A percentile compares a stretch with the other conserved stretches of the same genome.
Evolutionary conservation across 1,284 basidiomycete species (phyloP).

Genomic region (Heterobasidion parviporum): DNA sequence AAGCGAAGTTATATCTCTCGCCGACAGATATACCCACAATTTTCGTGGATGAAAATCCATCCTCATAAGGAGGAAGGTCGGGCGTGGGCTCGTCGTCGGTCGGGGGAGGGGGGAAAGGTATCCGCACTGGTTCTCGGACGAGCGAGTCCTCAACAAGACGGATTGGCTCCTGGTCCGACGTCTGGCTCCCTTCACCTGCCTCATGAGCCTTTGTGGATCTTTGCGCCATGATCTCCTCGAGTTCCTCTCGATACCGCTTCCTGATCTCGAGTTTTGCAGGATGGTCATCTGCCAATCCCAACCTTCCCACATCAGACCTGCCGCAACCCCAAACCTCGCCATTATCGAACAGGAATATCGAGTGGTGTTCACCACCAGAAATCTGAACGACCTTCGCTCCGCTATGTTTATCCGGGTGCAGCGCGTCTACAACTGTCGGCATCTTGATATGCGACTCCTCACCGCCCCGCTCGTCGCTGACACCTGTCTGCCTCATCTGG

Average conservation of each 20-base stretch:
- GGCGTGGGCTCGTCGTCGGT: background rate
- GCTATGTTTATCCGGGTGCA: background rate
- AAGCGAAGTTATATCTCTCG: background rate
- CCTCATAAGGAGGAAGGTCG: background rate
- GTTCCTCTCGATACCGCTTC: background rate
- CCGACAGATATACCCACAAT: background rate
- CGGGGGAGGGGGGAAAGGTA: background rate
- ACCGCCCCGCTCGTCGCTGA: background rate
- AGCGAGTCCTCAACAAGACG: background rate
- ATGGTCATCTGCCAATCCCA: background rate
- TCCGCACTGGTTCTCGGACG: background rate
- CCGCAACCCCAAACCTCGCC: background rate
- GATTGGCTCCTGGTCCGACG: background rate
- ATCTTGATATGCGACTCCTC: background rate
- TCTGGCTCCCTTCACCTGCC: background rate
- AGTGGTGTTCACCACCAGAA: background rate
- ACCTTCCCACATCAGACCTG: background rate
- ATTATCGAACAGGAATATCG: background rate
- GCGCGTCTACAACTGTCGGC: background rate
- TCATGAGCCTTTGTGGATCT: background rate
- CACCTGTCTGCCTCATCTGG: background rate
- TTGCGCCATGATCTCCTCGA: background rate
- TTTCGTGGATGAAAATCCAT: background rate
- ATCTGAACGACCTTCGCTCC: background rate
- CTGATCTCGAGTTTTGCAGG: background rate